Evolutionary conservation across 73 alveolate species (phyloP), one percentile per base, ranked within the genome.

Genomic region (Uronychia binucleata): DNA sequence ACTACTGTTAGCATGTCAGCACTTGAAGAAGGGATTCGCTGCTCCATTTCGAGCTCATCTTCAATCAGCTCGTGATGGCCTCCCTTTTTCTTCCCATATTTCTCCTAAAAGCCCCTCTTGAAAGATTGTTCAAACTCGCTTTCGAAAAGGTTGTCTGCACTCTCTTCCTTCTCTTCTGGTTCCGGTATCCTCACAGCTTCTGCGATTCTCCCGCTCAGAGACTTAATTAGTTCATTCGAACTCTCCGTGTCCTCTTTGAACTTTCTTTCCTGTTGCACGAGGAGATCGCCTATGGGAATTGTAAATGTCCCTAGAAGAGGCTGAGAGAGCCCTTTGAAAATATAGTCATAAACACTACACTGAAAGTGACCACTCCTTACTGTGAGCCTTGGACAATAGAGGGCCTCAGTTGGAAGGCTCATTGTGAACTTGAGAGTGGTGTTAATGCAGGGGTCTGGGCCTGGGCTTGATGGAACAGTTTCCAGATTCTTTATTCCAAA

Each of bases 281-380:
- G 76, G 31, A 90, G 59, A 11, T 80, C 85, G 28, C 89, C 90
- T 28, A 90, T 60, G n/a, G 91, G 93, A 28, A 90, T 86, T 26
- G 88, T 75, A 84, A 96, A 96, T 32, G 89, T 74, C 26, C 99
- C 99, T 0, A 96, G 67, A 33, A 94, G 46, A 26, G 99, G 99
- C 85, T 96, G 91, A 34, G 87, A 59, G 29, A 86, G 74, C 32
- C 99, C 98, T 74, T 91, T 91, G 67, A 96, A 88, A 33, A 96
- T 82, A 90, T 96, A 80, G 86, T 96, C 99, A 94, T 87, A 94
- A 34, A 96, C 98, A 57, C 94, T 92, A 84, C 98, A 93, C n/a
- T n/a, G n/a, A n/a, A n/a, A n/a, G n/a, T n/a, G n/a, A n/a, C n/a
- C n/a, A n/a, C n/a, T n/a, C n/a, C n/a, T n/a, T n/a, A n/a, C n/a